Conservation (phyloP, 106 monocot genomes). For the Cymbidium sinense region DNA sequence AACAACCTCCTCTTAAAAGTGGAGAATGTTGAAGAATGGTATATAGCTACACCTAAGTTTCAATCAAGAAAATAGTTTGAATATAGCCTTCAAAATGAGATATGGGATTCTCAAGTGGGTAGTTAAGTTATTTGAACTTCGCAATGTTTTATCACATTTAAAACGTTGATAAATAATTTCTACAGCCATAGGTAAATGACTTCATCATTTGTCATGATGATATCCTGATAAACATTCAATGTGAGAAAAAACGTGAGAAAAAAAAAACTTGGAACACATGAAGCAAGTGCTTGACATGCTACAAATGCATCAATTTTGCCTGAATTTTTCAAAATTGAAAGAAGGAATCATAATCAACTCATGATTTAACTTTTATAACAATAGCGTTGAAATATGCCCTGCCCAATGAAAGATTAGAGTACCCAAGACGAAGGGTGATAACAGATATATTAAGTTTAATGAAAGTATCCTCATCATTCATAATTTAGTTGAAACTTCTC, state of each 20-base stretch:
- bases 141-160: neutral
- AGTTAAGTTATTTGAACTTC: neutral
- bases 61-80: neutral
- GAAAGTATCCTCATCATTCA: neutral
- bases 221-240: neutral
- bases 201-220: neutral
- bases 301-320: neutral
- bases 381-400: neutral
- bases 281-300: neutral
- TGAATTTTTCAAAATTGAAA: neutral
- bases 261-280: neutral
- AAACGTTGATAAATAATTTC: neutral
- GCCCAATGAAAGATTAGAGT: neutral
- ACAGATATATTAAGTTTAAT: neutral
- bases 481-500: neutral
- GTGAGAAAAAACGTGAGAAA: too few relatives aligned
- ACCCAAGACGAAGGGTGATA: neutral
- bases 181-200: neutral
- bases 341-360: neutral
- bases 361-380: neutral
- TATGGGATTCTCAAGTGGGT: neutral
- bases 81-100: neutral
- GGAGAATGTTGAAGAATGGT: neutral
- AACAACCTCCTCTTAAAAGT: too few relatives aligned
- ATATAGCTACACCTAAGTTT: neutral